These are phyloP conservation scores for Plasmopara muralis DNA, from an alignment of 352 stramenopile genomes.

Conservation along the genomic window DNA sequence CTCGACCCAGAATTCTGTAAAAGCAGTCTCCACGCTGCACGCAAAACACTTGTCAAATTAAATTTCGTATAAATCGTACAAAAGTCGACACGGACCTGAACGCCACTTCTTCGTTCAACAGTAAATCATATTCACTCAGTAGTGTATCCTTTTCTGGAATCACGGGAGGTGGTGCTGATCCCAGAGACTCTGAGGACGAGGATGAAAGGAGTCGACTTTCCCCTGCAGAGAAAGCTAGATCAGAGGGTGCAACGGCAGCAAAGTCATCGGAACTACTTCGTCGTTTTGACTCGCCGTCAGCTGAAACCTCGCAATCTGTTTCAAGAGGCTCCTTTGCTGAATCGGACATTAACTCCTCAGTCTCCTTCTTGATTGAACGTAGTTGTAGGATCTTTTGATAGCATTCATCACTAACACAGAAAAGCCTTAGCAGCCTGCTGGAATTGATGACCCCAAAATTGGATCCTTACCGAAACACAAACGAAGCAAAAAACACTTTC, in stretches of 20 bases:
- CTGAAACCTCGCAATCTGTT: not conserved
- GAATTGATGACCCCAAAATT: not conserved
- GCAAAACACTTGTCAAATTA: conserved; percentile 3
- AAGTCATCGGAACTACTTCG: conserved; percentile 18
- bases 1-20: conserved; percentile 54
- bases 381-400: conserved; percentile 74
- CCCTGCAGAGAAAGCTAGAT: conserved; percentile 6
- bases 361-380: conserved; percentile 69
- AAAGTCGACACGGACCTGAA: conserved; percentile 46
- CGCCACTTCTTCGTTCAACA: conserved; percentile 56
- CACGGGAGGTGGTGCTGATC: conserved; percentile 8
- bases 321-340: conserved; percentile 4
- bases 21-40: conserved; percentile 57
- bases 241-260: conserved; percentile 22
- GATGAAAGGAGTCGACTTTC: conserved; percentile 1
- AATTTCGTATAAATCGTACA: conserved; percentile 3
- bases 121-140: conserved; percentile 66
- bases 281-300: conserved; percentile 11
- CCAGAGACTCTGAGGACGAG: conserved; percentile 1
- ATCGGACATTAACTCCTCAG: conserved; percentile 43
- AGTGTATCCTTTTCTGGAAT: conserved; percentile 42
- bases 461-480: conserved; percentile 61
- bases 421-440: not conserved
- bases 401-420: conserved; percentile 60
- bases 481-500: conserved; percentile 76